phyloP scores from a whole-genome alignment of 768 basidiomycete species.

The Hydnomerulius pinastri region DNA sequence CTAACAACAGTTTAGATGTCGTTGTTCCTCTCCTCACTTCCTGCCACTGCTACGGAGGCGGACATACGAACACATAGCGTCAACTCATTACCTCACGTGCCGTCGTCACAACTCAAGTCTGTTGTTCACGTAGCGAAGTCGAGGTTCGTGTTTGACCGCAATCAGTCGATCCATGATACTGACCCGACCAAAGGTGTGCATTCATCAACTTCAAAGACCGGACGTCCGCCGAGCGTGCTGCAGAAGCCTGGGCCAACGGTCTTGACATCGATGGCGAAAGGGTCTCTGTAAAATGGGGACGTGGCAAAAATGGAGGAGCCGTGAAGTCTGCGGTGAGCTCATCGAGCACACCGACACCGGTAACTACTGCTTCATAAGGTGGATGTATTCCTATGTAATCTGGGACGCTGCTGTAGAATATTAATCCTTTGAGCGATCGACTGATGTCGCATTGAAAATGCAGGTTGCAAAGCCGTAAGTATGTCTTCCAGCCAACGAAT shows the following conservation, averaged over 20 bases:
- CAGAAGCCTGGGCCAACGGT: conserved; percentile 88
- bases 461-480: background rate
- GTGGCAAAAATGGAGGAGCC: conserved; percentile 53
- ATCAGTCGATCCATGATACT: background rate
- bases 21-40: conserved; percentile 80
- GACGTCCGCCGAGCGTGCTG: conserved; percentile 80
- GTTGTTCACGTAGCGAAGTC: conserved; percentile 85
- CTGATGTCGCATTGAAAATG: background rate
- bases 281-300: conserved; percentile 85
- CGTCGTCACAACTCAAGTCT: conserved; percentile 73
- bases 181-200: conserved; percentile 65
- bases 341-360: conserved; percentile 6
- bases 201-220: conserved; percentile 94
- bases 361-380: conserved; percentile 15
- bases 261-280: conserved; percentile 81
- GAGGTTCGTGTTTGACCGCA: conserved; percentile 43
- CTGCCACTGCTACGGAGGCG: conserved; percentile 67
- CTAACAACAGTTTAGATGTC: conserved; percentile 58
- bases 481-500: too few species aligned
- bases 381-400: conserved; percentile 1
- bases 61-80: conserved; percentile 73
- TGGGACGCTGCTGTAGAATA: conserved; percentile 3
- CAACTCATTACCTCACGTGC: conserved; percentile 62
- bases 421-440: background rate
- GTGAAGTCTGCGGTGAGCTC: conserved; percentile 33